Evolutionary conservation across 2,329 filamentous ascomycete species (phyloP).

Genomic region (Daldinia sp.): DNA sequence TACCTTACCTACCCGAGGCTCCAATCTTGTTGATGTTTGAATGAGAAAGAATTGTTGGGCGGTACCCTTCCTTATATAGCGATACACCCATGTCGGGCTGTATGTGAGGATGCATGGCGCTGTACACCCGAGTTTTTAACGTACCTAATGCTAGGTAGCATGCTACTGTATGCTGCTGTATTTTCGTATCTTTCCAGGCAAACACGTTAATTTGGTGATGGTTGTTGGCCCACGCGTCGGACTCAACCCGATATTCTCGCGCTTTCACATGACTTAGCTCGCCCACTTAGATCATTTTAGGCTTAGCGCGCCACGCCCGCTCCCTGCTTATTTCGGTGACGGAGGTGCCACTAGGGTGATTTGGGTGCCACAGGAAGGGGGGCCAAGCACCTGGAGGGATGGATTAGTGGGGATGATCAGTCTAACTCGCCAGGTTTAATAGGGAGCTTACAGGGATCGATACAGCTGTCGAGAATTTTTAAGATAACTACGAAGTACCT

Average conservation of each 20-base stretch:
- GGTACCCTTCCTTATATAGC: conserved; percentile 36
- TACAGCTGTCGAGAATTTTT: conserved; percentile 17
- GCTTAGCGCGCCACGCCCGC: conserved; percentile 33
- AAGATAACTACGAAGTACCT: not conserved
- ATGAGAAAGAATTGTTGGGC: conserved; percentile 35
- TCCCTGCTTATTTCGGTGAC: conserved; percentile 34
- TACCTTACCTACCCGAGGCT: conserved; percentile 42
- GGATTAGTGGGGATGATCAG: conserved; percentile 35
- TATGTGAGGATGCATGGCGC: conserved; percentile 3
- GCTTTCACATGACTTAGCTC: conserved; percentile 43
- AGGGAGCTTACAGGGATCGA: conserved; percentile 36
- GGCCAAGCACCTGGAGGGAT: conserved; percentile 27
- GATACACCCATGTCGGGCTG: conserved; percentile 32
- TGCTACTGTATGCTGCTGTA: not conserved
- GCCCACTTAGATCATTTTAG: conserved; percentile 22
- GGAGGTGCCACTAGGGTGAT: conserved; percentile 27
- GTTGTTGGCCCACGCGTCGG: conserved; percentile 44
- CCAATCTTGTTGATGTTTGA: conserved; percentile 32
- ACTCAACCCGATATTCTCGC: conserved; percentile 39
- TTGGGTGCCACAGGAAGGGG: conserved; percentile 21
- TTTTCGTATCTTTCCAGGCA: conserved; percentile 41
- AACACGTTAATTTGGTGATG: conserved; percentile 45
- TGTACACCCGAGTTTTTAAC: no score
- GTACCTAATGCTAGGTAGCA: no score
- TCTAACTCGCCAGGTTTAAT: conserved; percentile 12